A percentile compares a stretch with the other conserved stretches of the same genome.
phyloP scores from a whole-genome alignment of 106 monocot species.

The Apostasia shenzhenica region DNA sequence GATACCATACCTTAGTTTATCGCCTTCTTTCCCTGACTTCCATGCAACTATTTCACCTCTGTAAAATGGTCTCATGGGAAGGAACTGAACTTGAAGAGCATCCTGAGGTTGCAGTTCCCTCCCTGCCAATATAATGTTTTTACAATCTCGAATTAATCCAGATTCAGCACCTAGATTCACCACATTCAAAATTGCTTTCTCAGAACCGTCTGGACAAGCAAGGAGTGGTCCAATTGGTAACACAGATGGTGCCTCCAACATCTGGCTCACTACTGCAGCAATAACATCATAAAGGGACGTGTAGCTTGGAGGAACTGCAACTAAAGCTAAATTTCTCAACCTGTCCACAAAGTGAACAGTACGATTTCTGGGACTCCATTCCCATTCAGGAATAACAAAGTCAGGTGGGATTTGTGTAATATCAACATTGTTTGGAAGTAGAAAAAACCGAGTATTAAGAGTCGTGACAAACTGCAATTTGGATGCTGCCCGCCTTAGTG shows the following conservation, averaged over 20 bases:
- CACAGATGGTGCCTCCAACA: conserved; percentile 38
- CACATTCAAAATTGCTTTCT: conserved; percentile 49
- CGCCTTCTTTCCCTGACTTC: conserved; percentile 71
- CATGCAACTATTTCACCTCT: conserved; percentile 89
- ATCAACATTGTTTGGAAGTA: conserved; percentile 61
- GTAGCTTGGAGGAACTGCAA: conserved; percentile 85
- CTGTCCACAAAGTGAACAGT: conserved; percentile 58
- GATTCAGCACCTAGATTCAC: conserved; percentile 58
- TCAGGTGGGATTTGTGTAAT: conserved; percentile 36
- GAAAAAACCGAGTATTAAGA: conserved; percentile 68
- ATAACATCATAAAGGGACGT: conserved; percentile 77
- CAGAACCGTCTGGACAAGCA: conserved; percentile 62
- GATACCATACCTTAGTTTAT: conserved; percentile 84
- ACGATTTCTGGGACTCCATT: conserved; percentile 42
- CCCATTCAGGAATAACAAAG: conserved; percentile 72
- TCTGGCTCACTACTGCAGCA: conserved; percentile 62
- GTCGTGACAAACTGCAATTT: conserved; percentile 73
- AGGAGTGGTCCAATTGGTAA: conserved; percentile 73
- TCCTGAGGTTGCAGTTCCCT: conserved; percentile 72
- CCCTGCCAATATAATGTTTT: conserved; percentile 38
- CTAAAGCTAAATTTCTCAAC: conserved; percentile 38
- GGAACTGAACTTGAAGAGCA: conserved; percentile 83
- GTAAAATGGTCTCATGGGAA: conserved; percentile 88
- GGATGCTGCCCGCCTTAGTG: conserved; percentile 39
- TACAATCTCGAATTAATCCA: conserved; percentile 24